Evolutionary conservation across 2,329 filamentous ascomycete genomes (phyloP), one percentile per base, ranked within the genome.

Genomic region (Xylariaceae sp.): DNA sequence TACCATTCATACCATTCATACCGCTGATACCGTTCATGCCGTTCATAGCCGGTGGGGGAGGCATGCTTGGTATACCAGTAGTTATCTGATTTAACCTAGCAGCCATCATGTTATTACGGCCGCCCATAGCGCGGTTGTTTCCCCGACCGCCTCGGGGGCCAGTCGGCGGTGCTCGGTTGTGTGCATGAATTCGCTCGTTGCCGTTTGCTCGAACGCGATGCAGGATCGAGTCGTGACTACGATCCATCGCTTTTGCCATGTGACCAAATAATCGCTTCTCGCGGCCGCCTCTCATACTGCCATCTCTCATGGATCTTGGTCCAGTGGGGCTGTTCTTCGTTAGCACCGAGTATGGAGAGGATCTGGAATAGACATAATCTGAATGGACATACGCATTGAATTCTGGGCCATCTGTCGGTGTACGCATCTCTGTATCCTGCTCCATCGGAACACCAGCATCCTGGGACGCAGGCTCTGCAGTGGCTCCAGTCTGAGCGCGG

Each of bases 251-350:
- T 65, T 89, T 89, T 68, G 87, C 85, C 67, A 95, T 81, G 63
- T 96, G 90, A 47, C 90, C 89, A 53, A 96, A 78, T 77, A 96
- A 85, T 57, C 89, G 84, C 70, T 90, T 91, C 55, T 88, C 87
- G 61, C 89, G 84, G 51, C 83, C 76, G 52, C 66, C 65, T 47
- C 80, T 77, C 62, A 77, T 72, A 50, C 68, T 72, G 50, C 68
- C 68, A 63, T 75, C 81, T 66, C 94, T 88, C 91, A 97, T 96
- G 32, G 92, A 91, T 70, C 92, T 94, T 16, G 94, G 94, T 53
- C 92, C 94, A 48, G 91, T 97, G 9, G 94, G 94, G 67, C 92
- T 96, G 65, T 55, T 29, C 30, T 40, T 39, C 53, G 73, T 81
- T 71, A 81, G 76, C 67, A 61, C 21, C 37, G 43, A 59, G 39